Evolutionary conservation across 1,284 basidiomycete species (phyloP), one percentile per base, ranked within the genome.

Genomic region (Fomitopsis pinicola): DNA sequence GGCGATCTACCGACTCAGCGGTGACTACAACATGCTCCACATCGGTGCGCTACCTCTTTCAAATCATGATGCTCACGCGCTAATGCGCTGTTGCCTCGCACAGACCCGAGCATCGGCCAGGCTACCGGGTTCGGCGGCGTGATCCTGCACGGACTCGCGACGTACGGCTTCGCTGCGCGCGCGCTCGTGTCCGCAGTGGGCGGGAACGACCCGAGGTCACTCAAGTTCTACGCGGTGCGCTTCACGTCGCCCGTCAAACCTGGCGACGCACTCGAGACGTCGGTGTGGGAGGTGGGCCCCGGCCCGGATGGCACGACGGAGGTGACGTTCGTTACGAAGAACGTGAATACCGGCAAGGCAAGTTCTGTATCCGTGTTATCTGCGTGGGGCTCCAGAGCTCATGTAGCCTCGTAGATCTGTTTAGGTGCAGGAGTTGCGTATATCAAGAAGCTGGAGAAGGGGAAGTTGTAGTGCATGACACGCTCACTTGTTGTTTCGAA

Each of bases 11-110:
- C 86, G 92, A 30, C 82, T 94, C 40, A 90, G 87, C 61, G 92
- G 91, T 1, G 92, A 94, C 74, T 94, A 92, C 74, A 94, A 94
- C 73, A 88, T 89, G 19, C 80, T 94, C 12, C 92, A 94, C 74
- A 89, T 94, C 63, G 89, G 89, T 91, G 58, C 30, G 30, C 30
- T 53, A 79, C 69, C 7, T 44, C 55, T 33, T n/a, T n/a, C n/a
- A n/a, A n/a, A n/a, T n/a, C n/a, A n/a, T n/a, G n/a, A 45, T 35
- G 28, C 42, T 46, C 40, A 30, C 54, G 22, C 45, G 22, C 45
- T 54, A 38, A 48, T 33, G 50, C 12, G 42, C 30, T n/a, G n/a
- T n/a, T n/a, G n/a, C n/a, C n/a, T n/a, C 57, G 1, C 60, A 22
- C 61, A 91, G 90, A 92, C 73, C 90, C 92, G 1, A 74, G 69